Evolutionary conservation across 495 filamentous ascomycete genomes (phyloP), one percentile per base, ranked within the genome.

Genomic region (Penicillium cinerascens): DNA sequence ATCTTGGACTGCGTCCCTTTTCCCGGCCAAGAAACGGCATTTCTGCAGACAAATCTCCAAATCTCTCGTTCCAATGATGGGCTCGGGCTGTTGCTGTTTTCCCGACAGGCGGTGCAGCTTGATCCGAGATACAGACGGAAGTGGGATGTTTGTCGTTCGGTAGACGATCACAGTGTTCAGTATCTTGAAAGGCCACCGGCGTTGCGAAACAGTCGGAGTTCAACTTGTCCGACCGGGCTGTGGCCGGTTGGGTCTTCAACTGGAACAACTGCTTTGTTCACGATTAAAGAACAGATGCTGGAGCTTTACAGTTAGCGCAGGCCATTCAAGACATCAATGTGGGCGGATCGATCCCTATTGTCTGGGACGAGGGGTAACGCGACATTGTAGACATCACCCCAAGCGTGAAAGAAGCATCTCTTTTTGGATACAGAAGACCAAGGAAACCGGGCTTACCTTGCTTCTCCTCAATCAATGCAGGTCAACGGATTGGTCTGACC

Each of bases 11-110:
- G 23, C 67, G 70, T 42, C 59, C 60, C 55, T 69, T 73, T 39
- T 71, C 69, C 33, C 61, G 62, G 38, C 63, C 56, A 35, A 62
- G 56, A 8, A 55, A 61, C 23, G 72, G 66, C 69, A 75, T 75
- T 23, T 23, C 42, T 52, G 40, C 21, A 47, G 49, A 27, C n/a
- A 41, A 44, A 17, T 25, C 9, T 17, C 29, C 9, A 20, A 33
- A 11, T 41, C 21, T 25, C 8, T 15, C 25, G 3, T 22, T 18
- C 36, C 8, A 29, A 27, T 26, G 35, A 48, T 33, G 29, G 9
- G 15, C 10, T n/a, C 25, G 2, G 38, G 26, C 23, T 16, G 25
- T 21, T 20, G 15, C 36, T 49, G 6, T 7, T 27, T 26, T 42
- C 17, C 39, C 38, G 46, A 29, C 22, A 6, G 17, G 21, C 11